phyloP scores from a whole-genome alignment of 345 rosid species.

The Moricandia arvensis region DNA sequence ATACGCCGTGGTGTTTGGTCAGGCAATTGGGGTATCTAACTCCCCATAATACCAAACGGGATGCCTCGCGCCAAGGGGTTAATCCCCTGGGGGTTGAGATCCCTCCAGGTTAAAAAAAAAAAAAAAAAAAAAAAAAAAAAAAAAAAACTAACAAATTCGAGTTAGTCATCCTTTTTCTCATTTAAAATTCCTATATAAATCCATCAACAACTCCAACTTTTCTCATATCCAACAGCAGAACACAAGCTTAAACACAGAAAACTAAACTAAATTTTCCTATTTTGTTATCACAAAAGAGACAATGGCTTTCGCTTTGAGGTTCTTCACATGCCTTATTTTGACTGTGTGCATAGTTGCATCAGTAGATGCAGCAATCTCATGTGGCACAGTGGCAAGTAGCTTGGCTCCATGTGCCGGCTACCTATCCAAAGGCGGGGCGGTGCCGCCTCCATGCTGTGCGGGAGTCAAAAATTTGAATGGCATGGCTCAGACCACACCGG shows the following conservation, averaged over 20 bases:
- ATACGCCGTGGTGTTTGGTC: too few species aligned
- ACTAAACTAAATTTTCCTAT: not conserved
- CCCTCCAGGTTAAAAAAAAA: too few species aligned
- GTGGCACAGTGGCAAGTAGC: not conserved
- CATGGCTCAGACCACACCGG: not conserved
- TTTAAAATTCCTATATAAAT: conserved; percentile 12
- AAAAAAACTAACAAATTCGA: too few species aligned
- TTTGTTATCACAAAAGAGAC: not conserved
- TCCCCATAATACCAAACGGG: too few species aligned
- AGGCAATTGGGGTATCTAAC: too few species aligned
- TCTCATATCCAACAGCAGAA: conserved; percentile 21
- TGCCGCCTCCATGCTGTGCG: not conserved
- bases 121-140: too few species aligned
- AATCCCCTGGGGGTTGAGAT: too few species aligned
- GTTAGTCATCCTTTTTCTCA: not conserved
- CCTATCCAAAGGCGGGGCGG: not conserved
- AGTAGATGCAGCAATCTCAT: not conserved
- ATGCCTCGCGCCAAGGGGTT: too few species aligned
- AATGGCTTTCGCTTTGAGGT: conserved; percentile 10
- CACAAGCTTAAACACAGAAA: not conserved
- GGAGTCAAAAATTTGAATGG: not conserved
- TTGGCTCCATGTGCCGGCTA: not conserved
- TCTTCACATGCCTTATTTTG: not conserved
- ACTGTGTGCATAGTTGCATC: not conserved
- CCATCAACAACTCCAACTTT: not conserved